Evolutionary conservation across 2,329 filamentous ascomycete species (phyloP), one percentile per base, ranked within the genome.

Genomic region (Aspergillus piperis): DNA sequence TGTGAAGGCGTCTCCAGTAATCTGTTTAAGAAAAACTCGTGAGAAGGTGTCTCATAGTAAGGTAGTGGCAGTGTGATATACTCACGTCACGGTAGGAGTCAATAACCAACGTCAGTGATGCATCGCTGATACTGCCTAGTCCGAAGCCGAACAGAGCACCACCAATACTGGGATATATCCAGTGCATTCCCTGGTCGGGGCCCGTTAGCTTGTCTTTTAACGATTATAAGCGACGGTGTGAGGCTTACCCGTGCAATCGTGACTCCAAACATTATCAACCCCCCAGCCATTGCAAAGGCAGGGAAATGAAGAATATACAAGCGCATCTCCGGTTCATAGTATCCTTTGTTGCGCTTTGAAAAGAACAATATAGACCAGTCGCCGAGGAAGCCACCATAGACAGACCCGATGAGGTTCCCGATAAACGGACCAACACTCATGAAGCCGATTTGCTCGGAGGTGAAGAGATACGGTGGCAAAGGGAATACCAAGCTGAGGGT

Each of bases 251-350:
- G 63, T 11, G 71, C 70, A 3, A 75, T 66, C 0, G 77, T 78
- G 0, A 64, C 66, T 1, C 78, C 78, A 63, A 78, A 80, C 70
- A 82, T 69, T 15, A 81, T 71, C 53, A 81, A 65, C 0, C 79
- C 80, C 2, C 75, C 74, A 0, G 79, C 78, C 17, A 79, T 73
- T 2, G 77, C 58, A 5, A 81, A 48, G 54, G 78, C 73, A 30
- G 77, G 75, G 2, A 72, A 36, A 44, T 69, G 69, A 6, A 71
- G 61, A 21, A 70, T 73, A 42, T 73, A 78, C 5, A 82, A 70
- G 2, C 80, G 74, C 75, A 82, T 82, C 66, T 83, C 81, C 1
- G 81, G 78, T 66, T 83, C 81, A 54, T 80, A 80, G 61, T 80
- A 77, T 41, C 80, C 80, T 32, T 73, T 72, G 62, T 82, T 81